Base-by-base conservation (phyloP, 2,329 filamentous ascomycete species). In the Fusarium marasasianum region DNA sequence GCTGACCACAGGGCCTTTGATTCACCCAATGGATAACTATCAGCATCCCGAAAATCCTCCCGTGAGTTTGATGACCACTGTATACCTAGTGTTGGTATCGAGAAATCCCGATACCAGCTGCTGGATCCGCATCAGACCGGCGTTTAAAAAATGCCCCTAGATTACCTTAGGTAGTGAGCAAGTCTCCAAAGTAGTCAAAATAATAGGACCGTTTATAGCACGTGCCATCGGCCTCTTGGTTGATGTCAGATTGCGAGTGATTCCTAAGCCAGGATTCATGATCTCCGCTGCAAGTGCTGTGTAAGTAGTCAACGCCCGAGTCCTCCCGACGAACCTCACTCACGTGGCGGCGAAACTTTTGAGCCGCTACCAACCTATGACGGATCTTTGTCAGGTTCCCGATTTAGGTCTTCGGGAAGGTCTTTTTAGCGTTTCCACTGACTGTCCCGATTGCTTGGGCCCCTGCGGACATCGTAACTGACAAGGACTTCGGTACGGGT, bases 291-390 rank as follows among this genome's bases (percentile, higher is more conserved):
- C 14, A 33, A 50, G 37, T 54, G 47, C 51, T 29, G 24, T 55
- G 35, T 41, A 40, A 22, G 35, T 40, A 54, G 51, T 31, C 35
- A 58, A 54, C 51, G 56, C 62, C 76, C 76, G 76, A 76, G 40
- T 78, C 66, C 66, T 77, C 56, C 76, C 74, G 76, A 77, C 62
- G 31, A 53, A 55, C 59, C 44, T 44, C 41, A 66, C 66, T 77
- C 74, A 78, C 74, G 70, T 78, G 74, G 72, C 33, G 45, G 44
- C 44, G 48, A 57, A 63, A 69, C 64, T 71, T 72, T 74, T 60
- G 57, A 72, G 67, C 48, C 43, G 59, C 56, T 43, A n/a, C 37
- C 40, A 35, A 35, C 48, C 31, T 44, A 53, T 54, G 57, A 56
- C 40, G 29, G 51, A 62, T 31, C 62, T 70, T 41, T 43, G 62